Percentiles rank a stretch among this genome's conserved stretches.
phyloP scores from a whole-genome alignment of 1,284 basidiomycete species.

The Irpex sp. region DNA sequence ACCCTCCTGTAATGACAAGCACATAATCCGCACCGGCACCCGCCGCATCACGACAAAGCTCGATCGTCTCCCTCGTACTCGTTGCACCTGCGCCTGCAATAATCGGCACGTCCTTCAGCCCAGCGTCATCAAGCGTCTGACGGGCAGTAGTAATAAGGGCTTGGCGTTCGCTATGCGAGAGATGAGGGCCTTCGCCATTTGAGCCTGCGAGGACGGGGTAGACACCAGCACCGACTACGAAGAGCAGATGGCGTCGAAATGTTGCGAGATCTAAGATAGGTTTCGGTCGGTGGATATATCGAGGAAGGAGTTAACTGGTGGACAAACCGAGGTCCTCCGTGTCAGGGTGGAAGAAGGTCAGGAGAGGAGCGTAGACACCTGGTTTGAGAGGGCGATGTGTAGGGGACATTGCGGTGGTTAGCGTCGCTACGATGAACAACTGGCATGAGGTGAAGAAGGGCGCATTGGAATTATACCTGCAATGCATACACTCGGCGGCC shows the following conservation, averaged over 20 bases:
- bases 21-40: conserved; percentile 79
- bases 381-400: conserved; percentile 56
- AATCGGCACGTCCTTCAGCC: conserved; percentile 59
- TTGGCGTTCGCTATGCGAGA: conserved; percentile 71
- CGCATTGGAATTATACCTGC: neutral
- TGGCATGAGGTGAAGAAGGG: neutral
- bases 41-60: conserved; percentile 72
- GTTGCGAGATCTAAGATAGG: conserved; percentile 59
- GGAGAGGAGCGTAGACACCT: conserved; percentile 84
- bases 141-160: conserved; percentile 70
- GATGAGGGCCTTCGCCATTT: conserved; percentile 83
- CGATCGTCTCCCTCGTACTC: conserved; percentile 78
- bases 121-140: conserved; percentile 65
- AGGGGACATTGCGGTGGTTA: conserved; percentile 13
- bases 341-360: conserved; percentile 75
- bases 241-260: conserved; percentile 73
- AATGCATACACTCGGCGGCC: neutral
- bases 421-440: neutral
- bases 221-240: conserved; percentile 70
- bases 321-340: conserved; percentile 79
- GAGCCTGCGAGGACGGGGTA: conserved; percentile 77
- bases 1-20: conserved; percentile 82
- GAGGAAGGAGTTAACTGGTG: neutral
- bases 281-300: neutral
- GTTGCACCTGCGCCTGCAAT: conserved; percentile 82